Evolutionary conservation across 1,284 basidiomycete genomes (phyloP).

Genomic region (Malassezia vespertilionis): DNA sequence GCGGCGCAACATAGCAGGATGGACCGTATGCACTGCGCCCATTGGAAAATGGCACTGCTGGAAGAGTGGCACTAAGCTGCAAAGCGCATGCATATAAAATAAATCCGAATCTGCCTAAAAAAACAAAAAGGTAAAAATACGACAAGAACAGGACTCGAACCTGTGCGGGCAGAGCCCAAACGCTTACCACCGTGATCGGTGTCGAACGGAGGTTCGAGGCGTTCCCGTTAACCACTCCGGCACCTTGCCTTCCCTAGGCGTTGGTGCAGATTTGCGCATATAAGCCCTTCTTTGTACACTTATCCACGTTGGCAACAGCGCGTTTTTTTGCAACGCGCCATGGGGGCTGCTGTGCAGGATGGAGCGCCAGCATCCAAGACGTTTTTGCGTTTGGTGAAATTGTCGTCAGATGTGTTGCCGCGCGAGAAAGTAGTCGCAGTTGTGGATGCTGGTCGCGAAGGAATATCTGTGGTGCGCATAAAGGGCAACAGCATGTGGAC

Average conservation of each 20-base stretch:
- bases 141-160: constrained; percentile 22
- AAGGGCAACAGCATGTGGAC: too few relatives aligned
- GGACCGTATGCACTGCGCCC: constrained; percentile 7
- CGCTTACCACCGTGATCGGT: constrained; percentile 15
- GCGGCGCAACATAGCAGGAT: not conserved
- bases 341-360: too few relatives aligned
- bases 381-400: constrained; percentile 21
- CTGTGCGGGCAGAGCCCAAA: constrained; percentile 21
- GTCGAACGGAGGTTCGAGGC: constrained; percentile 18
- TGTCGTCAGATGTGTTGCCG: constrained; percentile 18
- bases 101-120: not conserved
- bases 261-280: too few relatives aligned
- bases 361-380: not conserved
- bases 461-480: constrained; percentile 11
- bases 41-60: too few relatives aligned
- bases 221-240: constrained; percentile 21
- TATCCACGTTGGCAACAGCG: too few relatives aligned
- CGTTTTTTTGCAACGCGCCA: too few relatives aligned
- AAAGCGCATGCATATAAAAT: not conserved
- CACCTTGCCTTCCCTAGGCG: constrained; percentile 20
- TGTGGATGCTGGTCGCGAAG: constrained; percentile 13
- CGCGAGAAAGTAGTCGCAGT: constrained; percentile 15
- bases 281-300: too few relatives aligned
- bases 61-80: too few relatives aligned
- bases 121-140: constrained; percentile 8